Base-by-base conservation (phyloP, 2,329 filamentous ascomycete species). In the Aspergillus tanneri region DNA sequence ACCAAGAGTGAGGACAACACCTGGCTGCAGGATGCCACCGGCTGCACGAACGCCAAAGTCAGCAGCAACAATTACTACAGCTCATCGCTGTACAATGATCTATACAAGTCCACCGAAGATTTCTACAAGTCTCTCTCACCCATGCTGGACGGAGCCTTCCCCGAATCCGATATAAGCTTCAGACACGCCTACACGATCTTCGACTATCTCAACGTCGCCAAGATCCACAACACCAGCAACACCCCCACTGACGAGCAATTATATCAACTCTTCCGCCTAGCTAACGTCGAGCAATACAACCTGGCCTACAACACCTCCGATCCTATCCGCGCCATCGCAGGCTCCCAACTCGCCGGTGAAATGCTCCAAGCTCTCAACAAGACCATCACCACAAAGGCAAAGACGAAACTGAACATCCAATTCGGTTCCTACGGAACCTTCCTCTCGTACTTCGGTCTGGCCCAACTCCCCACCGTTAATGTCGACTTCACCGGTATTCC, bases 281-380 rank as follows among this genome's bases (percentile, higher is more conserved):
- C 91, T 58, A 84, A 91, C 65, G 73, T 76, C 49, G 88, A 93
- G 68, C 87, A 96, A 69, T 95, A 81, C 76, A 86, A 85, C 62
- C 82, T 93, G 11, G 88, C 88, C 44, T 95, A 86, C 80, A 92
- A 95, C 72, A 71, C 74, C 59, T 68, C 70, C 2, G 72, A 74
- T 32, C 58, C 67, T n/a, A 67, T 73, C 45, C 73, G 74, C 19
- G 73, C 74, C 12, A 75, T 76, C 6, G 76, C 78, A 40, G 81
- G 83, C 28, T 82, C 84, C 2, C 80, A 83, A 44, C 72, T 97
- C 12, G 81, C 80, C 7, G 80, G 95, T 14, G 68, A 82, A 32
- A 76, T 85, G 14, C 75, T 78, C 25, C 68, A 77, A 25, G 65
- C 64, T 8, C 68, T 77, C 41, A 73, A 72, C 48, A 52, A 65